phyloP scores from a whole-genome alignment of 1,284 basidiomycete genomes.

The Wallemia hederae region DNA sequence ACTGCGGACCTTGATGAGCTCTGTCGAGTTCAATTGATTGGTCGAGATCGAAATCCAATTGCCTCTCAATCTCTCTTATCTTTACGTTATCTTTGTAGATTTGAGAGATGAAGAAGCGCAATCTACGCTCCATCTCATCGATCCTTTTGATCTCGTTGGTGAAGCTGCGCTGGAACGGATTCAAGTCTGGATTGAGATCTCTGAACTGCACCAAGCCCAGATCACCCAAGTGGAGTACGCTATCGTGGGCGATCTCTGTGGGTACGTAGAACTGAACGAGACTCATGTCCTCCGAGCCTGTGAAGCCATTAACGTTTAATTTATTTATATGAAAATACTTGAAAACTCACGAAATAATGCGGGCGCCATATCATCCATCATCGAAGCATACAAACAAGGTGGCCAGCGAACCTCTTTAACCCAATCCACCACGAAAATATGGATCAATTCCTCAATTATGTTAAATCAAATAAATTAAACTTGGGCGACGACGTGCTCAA shows the following conservation, averaged over 20 bases:
- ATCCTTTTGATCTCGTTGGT: constrained; percentile 80
- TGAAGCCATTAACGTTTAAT: not conserved
- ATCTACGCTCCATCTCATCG: constrained; percentile 81
- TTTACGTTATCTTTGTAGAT: constrained; percentile 57
- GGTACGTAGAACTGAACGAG: constrained; percentile 94
- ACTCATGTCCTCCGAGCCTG: constrained; percentile 88
- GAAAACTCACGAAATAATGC: constrained; percentile 1
- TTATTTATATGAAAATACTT: not conserved
- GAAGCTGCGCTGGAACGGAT: constrained; percentile 94
- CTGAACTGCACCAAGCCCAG: constrained; percentile 92
- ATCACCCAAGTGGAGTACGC: constrained; percentile 79
- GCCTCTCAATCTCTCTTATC: constrained; percentile 19
- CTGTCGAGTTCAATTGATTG: constrained; percentile 38
- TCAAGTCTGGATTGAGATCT: constrained; percentile 86
- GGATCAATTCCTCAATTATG: not conserved
- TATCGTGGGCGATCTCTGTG: constrained; percentile 86
- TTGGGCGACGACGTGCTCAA: not conserved
- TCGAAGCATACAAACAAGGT: too few relatives aligned
- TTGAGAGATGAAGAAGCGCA: constrained; percentile 65
- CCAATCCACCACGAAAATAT: not conserved
- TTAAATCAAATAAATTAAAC: not conserved
- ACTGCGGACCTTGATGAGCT: constrained; percentile 68
- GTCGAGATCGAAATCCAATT: constrained; percentile 9
- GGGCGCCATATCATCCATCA: not conserved
- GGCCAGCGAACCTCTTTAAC: not conserved